Percentiles rank a stretch among this genome's conserved stretches.
These are phyloP conservation scores for Ichthyophthirius multifiliis DNA, from an alignment of 169 alveolate genomes.

Conservation along the genomic window DNA sequence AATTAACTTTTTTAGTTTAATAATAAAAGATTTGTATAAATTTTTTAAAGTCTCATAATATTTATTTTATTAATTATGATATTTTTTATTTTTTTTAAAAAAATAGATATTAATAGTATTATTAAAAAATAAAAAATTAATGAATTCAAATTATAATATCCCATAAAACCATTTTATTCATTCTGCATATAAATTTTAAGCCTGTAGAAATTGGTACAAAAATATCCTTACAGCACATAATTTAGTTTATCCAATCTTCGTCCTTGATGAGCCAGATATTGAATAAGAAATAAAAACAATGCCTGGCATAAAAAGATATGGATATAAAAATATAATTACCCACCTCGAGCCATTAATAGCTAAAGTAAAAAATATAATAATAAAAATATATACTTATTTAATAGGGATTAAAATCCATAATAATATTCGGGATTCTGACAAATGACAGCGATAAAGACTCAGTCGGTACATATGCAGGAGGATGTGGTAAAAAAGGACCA, in stretches of 20 bases:
- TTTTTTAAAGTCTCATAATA: too few species aligned
- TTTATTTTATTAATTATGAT: too few species aligned
- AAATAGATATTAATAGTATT: too few species aligned
- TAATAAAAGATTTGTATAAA: too few species aligned
- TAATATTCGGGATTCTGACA: constrained; percentile 28
- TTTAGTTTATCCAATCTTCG: constrained; percentile 55
- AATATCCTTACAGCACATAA: constrained; percentile 20
- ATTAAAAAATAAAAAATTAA: too few species aligned
- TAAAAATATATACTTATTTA: neutral
- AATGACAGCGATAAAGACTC: constrained; percentile 18
- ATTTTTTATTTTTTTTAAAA: too few species aligned
- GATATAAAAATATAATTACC: constrained; percentile 44
- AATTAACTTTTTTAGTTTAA: too few species aligned
- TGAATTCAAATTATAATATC: too few species aligned
- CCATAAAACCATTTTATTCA: constrained; percentile 30
- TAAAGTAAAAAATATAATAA: constrained; percentile 1
- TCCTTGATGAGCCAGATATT: constrained; percentile 36
- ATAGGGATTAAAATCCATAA: constrained; percentile 35
- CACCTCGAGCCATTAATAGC: constrained; percentile 36
- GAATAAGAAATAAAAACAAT: constrained; percentile 51
- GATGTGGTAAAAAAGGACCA: constrained; percentile 33
- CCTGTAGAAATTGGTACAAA: constrained; percentile 37
- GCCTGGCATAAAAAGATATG: constrained; percentile 53
- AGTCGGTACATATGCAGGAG: constrained; percentile 32
- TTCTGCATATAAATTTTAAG: constrained; percentile 19